Percentiles rank a stretch among this genome's conserved stretches.
phyloP scores from a whole-genome alignment of 495 filamentous ascomycete genomes.

The Rostrohypoxylon terebratum region DNA sequence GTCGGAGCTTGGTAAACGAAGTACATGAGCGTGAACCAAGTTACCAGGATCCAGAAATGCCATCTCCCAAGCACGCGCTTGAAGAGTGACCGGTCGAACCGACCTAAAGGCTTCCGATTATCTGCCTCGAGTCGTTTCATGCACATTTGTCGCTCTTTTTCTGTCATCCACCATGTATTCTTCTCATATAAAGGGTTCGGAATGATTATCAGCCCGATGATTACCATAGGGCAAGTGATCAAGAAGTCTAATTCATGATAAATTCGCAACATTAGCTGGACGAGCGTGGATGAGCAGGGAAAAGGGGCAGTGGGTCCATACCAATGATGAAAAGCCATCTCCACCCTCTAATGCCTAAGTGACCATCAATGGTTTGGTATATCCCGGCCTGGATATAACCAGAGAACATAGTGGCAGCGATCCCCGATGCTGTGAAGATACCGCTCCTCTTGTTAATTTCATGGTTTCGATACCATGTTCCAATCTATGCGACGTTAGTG shows the following conservation, averaged over 20 bases:
- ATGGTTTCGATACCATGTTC: slow-evolving; percentile 56
- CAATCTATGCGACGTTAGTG: slow-evolving; percentile 28
- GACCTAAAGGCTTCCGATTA: slow-evolving; percentile 46
- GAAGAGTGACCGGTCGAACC: slow-evolving; percentile 41
- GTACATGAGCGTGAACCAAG: slow-evolving; percentile 36
- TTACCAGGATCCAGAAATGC: slow-evolving; percentile 46
- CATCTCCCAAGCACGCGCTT: slow-evolving; percentile 49
- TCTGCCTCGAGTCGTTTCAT: slow-evolving; percentile 46
- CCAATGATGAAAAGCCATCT: slow-evolving; percentile 51
- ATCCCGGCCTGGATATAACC: slow-evolving; percentile 50
- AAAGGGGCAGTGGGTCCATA: slow-evolving; percentile 6
- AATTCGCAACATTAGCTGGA: background rate
- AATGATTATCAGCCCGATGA: slow-evolving; percentile 46
- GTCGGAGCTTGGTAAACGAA: slow-evolving; percentile 35
- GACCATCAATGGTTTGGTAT: slow-evolving; percentile 46
- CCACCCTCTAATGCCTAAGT: slow-evolving; percentile 45
- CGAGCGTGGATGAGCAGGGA: background rate
- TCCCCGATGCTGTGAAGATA: slow-evolving; percentile 46
- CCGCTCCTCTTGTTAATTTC: slow-evolving; percentile 51
- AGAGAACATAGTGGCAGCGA: slow-evolving; percentile 48
- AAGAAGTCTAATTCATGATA: slow-evolving; percentile 29
- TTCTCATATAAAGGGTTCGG: slow-evolving; percentile 43
- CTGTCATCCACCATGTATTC: slow-evolving; percentile 42
- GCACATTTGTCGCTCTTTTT: slow-evolving; percentile 48
- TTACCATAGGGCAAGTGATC: slow-evolving; percentile 48